Percentiles rank a stretch among this genome's conserved stretches.
These are phyloP conservation scores for Arthrinium puccinioides DNA, from an alignment of 2,329 filamentous ascomycete species.

Conservation along the genomic window DNA sequence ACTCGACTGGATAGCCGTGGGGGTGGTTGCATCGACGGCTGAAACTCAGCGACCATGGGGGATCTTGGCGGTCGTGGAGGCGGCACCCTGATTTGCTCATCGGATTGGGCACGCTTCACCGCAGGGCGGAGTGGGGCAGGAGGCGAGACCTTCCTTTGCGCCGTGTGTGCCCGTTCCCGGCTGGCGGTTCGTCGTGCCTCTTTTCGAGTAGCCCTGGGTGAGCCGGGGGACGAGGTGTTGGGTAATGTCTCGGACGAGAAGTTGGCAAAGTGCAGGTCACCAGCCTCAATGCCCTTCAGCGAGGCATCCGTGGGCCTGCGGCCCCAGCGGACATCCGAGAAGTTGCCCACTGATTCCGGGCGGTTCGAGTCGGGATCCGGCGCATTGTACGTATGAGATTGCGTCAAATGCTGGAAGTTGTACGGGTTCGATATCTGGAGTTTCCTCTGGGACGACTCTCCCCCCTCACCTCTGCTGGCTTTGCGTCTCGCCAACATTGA, in stretches of 20 bases:
- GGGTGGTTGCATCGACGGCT: conserved; percentile 37
- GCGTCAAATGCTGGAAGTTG: conserved; percentile 60
- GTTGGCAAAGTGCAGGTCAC: conserved; percentile 38
- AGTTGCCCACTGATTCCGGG: conserved; percentile 34
- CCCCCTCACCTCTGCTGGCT: conserved; percentile 21
- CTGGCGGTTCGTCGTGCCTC: background rate
- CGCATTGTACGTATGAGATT: conserved; percentile 44
- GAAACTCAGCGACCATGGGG: conserved; percentile 27
- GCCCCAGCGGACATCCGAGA: conserved; percentile 31
- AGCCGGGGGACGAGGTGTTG: background rate
- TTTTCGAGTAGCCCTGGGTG: too few relatives aligned
- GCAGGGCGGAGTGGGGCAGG: conserved; percentile 26
- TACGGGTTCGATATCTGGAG: conserved; percentile 55
- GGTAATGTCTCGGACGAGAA: conserved; percentile 38
- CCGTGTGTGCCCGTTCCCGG: background rate
- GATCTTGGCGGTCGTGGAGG: conserved; percentile 45
- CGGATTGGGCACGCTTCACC: conserved; percentile 38
- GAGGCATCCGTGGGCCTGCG: conserved; percentile 25
- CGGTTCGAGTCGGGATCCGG: conserved; percentile 32
- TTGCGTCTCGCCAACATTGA: conserved; percentile 46
- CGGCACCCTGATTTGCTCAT: conserved; percentile 39
- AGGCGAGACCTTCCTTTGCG: conserved; percentile 10
- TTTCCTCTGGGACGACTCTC: conserved; percentile 27
- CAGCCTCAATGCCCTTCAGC: conserved; percentile 28
- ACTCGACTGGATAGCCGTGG: conserved; percentile 49